Evolutionary conservation across 129 eudicot genomes (phyloP), one percentile per base, ranked within the genome.

Genomic region (Centaurea solstitialis): DNA sequence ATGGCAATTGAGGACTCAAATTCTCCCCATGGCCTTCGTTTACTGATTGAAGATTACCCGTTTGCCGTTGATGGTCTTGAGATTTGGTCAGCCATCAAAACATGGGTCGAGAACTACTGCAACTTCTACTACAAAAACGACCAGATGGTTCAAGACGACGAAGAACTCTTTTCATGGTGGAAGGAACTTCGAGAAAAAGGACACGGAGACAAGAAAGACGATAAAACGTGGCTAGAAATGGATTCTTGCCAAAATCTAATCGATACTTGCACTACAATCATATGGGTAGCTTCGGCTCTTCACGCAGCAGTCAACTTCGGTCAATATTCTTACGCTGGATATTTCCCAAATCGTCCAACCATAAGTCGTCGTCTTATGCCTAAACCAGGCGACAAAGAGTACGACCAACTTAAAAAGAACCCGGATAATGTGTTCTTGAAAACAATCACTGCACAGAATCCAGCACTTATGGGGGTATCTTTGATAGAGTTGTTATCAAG

Each of bases 241-340:
- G 68, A 65, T 7, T 86, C 79, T 8, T 59, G 37, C 1, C n/a
- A 68, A 0, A 90, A 84, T 1, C 83, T 89, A 22, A 78, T 62
- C 7, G 64, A 75, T 37, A 43, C 80, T 20, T 72, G 85, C 50
- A 89, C 90, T 6, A 89, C 72, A 18, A 75, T 89, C 26, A 84
- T 89, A 70, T 89, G 90, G 90, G 39, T 80, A 0, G 87, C 86
- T 15, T 84, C 90, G 3, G 90, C 87, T 0, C 90, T 83, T 3
- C 93, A 89, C 28, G 93, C 93, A 39, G 90, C 86, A n/a, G 77
- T 86, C 43, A 89, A 89, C 21, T 89, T 89, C 15, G 93, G 90
- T 22, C 93, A 89, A 43, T 85, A 88, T 53, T 79, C 85, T 45
- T 88, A 88, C 37, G 86, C 81, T 0, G 87, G 87, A 13, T 88